phyloP scores from a whole-genome alignment of 2,329 filamentous ascomycete genomes.

The Teratosphaeriaceae sp. region DNA sequence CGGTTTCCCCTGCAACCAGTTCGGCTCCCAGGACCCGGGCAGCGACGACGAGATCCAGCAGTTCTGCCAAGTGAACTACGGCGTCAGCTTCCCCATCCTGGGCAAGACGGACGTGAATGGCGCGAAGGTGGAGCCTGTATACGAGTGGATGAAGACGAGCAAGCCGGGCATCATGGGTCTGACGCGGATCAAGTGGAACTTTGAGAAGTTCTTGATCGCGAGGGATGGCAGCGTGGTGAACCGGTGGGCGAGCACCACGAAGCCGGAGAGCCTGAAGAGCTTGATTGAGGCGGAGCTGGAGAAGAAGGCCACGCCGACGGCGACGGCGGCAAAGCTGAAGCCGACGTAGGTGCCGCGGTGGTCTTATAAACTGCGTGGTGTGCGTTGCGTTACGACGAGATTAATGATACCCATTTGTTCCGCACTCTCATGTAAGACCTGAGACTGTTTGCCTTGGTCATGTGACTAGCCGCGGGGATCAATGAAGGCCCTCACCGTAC shows the following conservation, averaged over 20 bases:
- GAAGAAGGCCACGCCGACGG: conserved; percentile 9
- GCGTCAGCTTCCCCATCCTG: conserved; percentile 84
- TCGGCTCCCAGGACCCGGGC: conserved; percentile 83
- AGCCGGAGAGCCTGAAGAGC: conserved; percentile 73
- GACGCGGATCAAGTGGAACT: conserved; percentile 98
- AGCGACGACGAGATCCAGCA: conserved; percentile 55
- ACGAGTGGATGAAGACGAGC: conserved; percentile 62
- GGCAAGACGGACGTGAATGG: conserved; percentile 95
- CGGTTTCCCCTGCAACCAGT: conserved; percentile 99
- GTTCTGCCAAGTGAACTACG: conserved; percentile 89
- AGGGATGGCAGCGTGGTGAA: conserved; percentile 78
- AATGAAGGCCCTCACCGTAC: no score
- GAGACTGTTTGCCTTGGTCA: no score
- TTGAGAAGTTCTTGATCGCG: conserved; percentile 94
- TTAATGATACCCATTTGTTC: conserved; percentile 1
- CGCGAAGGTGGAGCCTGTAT: conserved; percentile 69
- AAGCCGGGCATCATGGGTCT: conserved; percentile 80
- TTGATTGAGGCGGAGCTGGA: conserved; percentile 30
- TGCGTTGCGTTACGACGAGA: neutral
- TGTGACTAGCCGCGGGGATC: no score
- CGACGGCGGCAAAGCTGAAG: conserved; percentile 33
- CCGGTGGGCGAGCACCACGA: conserved; percentile 81
- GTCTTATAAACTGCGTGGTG: neutral
- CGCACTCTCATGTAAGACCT: no score
- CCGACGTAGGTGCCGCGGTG: neutral